Conservation (phyloP, 1,139 yeast species). For the Martiniozyma asiatica region DNA sequence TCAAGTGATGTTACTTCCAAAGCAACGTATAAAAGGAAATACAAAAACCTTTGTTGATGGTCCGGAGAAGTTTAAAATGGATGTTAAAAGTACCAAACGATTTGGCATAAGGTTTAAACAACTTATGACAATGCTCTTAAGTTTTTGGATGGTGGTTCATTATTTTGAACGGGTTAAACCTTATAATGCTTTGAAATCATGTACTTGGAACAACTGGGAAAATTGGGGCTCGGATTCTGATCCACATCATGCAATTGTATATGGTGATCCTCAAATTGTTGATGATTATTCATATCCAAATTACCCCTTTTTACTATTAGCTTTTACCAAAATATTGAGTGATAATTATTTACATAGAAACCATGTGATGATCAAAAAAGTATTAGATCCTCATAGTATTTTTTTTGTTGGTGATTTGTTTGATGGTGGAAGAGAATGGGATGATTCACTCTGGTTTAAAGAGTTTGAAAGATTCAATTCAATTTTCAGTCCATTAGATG, state of each 20-base stretch:
- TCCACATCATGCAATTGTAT: conserved; percentile 55
- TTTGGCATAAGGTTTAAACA: too few species aligned
- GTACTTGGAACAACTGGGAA: conserved; percentile 62
- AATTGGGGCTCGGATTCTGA: conserved; percentile 27
- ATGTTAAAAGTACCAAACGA: too few species aligned
- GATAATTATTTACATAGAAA: conserved; percentile 77
- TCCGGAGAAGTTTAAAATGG: too few species aligned
- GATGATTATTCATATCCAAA: conserved; percentile 54
- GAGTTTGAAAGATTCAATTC: conserved; percentile 59
- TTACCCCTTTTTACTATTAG: conserved; percentile 34
- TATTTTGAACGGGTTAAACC: conserved; percentile 55
- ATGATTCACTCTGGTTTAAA: conserved; percentile 52
- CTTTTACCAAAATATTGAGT: conserved; percentile 34
- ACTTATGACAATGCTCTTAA: conserved; percentile 16
- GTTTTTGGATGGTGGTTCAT: conserved; percentile 42
- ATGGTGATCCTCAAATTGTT: conserved; percentile 57
- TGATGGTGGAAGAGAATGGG: conserved; percentile 94
- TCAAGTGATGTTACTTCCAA: too few species aligned
- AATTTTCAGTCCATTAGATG: conserved; percentile 43
- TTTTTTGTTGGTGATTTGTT: conserved; percentile 83
- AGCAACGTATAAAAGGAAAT: too few species aligned
- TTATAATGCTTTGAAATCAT: conserved; percentile 31
- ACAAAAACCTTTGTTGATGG: too few species aligned
- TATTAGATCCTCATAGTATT: conserved; percentile 62
- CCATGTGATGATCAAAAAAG: conserved; percentile 47